Evolutionary conservation across 495 filamentous ascomycete genomes (phyloP), one percentile per base, ranked within the genome.

Genomic region (Neurospora sp.): DNA sequence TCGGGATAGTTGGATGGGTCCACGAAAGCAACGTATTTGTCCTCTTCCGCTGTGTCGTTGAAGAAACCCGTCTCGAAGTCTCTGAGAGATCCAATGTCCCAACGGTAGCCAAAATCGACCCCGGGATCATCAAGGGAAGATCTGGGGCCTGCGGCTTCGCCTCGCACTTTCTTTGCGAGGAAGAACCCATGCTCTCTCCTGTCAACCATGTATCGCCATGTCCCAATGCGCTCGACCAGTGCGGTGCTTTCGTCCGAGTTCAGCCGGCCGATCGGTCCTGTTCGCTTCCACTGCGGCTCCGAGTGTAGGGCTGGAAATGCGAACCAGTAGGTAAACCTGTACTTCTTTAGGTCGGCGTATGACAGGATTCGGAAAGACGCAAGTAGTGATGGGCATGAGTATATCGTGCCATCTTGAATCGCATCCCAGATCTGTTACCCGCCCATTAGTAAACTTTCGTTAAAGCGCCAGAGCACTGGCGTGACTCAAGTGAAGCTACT

Each of bases 301-400:
- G 96, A 95, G 81, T 94, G 93, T 35, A 99, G 85, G 61, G 96
- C 93, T 18, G 96, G 96, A 78, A 96, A 99, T 2, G 89, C 96
- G 80, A 98, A 97, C 89, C 94, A 94, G 81, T 97, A 97, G 37
- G 90, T 91, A 76, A 98, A 98, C 71, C 88, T 91, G 83, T 97
- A 98, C 78, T 94, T 97, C 83, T 99, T 99, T 31, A 99, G 85
- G 80, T 98, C 93, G 66, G 96, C 95, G 80, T 93, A 99, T n/a
- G 93, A 97, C 66, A 98, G 89, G 53, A 96, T 88, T 9, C 90
- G 83, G 81, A 98, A 98, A 10, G 92, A 94, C 2, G 93, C 88
- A 20, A 99, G 89, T 11, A 98, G 85, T 39, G 95, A 97, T 14
- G 96, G 96, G 40, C 93, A 92, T 12, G 93, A 94, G 81, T 94